phyloP scores from a whole-genome alignment of 2,329 filamentous ascomycete genomes.

The Zymoseptoria crescenta region DNA sequence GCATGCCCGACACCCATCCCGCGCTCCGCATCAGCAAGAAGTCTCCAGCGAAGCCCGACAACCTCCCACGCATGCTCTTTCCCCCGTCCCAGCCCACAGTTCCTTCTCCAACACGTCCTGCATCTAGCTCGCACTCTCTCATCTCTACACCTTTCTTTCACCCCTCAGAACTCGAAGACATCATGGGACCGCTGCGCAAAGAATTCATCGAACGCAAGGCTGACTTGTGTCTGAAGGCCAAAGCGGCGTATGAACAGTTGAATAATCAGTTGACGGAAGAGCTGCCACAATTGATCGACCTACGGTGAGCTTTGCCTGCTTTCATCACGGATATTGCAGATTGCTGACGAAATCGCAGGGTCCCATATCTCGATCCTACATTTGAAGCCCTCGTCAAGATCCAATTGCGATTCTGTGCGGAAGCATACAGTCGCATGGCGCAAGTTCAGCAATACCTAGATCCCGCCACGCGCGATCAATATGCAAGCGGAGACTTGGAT shows the following conservation, averaged over 20 bases:
- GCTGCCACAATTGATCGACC: constrained; percentile 89
- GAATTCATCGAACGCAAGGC: constrained; percentile 24
- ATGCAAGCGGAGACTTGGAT: constrained; percentile 87
- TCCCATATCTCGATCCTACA: constrained; percentile 92
- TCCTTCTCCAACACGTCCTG: not conserved
- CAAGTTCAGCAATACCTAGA: constrained; percentile 98
- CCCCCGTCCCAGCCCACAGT: not conserved
- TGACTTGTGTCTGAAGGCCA: constrained; percentile 46
- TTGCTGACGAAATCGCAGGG: constrained; percentile 31
- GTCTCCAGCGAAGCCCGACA: not conserved
- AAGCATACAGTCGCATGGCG: constrained; percentile 95
- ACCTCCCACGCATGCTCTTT: not conserved
- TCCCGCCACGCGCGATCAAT: constrained; percentile 89
- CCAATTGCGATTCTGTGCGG: constrained; percentile 92
- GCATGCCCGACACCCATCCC: not conserved
- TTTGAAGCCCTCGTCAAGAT: constrained; percentile 99
- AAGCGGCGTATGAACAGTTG: constrained; percentile 86
- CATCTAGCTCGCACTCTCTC: not conserved
- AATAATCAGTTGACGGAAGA: constrained; percentile 94
- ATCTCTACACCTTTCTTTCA: constrained; percentile 23
- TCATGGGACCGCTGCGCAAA: constrained; percentile 25
- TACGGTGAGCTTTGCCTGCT: constrained; percentile 45
- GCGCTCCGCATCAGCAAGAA: not conserved
- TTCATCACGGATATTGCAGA: not conserved
- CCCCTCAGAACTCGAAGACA: constrained; percentile 28